Evolutionary conservation across 176 grass and related monocot species (phyloP), one percentile per base, ranked within the genome.

Genomic region (Pontederia paniculata): DNA sequence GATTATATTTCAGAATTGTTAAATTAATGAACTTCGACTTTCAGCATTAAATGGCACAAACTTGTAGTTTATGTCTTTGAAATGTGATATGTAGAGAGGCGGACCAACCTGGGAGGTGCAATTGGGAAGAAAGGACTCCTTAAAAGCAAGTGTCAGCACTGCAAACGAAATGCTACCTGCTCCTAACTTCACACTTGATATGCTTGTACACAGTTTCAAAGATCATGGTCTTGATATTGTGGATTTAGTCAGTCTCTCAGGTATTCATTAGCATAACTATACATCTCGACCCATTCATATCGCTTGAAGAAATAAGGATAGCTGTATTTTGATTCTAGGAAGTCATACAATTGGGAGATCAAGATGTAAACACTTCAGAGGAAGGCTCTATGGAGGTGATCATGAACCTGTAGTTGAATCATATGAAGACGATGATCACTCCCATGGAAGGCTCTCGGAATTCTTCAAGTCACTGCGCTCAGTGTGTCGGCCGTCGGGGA

Each of bases 241-340:
- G 17, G 73, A 82, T 54, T 63, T 82, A 41, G 79, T 82, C 53
- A 77, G 68, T 52, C 79, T 82, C 44, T 82, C 79, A 77, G 79
- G 79, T 82, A 66, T 52, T 8, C 17, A 31, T 56, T 49, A n/a
- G n/a, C n/a, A n/a, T 25, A 17, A 10, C 44, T 48, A 14, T 45
- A 15, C 12, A 17, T 65, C 61, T 44, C 21, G 17, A 72, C 47
- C 13, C 57, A 56, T 14, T 52, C 55, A 62, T 23, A 50, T 20
- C 70, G 12, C 51, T 22, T 28, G 17, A 16, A 19, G 22, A 52
- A 62, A 50, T 48, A 17, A 63, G 44, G 17, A 14, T 28, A 21
- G 18, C 10, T 46, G 0, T 10, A 55, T 17, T 25, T 67, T 42
- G 49, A 19, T 60, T 43, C 16, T 42, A 82, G 79, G 79, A 46